Base-by-base conservation (phyloP, 352 stramenopile genomes). In the Phytophthora litchii region DNA sequence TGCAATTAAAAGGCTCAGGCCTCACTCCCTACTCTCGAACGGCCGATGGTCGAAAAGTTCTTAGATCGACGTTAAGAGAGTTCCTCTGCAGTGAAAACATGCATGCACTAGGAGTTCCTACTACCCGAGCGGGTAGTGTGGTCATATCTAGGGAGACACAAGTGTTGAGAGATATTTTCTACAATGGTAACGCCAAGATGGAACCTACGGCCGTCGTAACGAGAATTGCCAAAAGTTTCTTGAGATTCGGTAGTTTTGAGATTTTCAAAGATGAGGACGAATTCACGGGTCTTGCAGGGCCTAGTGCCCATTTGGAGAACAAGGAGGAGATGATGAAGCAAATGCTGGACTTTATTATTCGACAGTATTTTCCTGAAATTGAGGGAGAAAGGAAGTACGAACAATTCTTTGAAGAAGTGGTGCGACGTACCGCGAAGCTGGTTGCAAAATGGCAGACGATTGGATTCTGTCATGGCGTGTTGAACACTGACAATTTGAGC, bases 51-150 rank as follows among this genome's bases (percentile, higher is more conserved):
- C 77, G 97, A 19, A 97, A 97, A 60, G 95, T 95, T 20, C 56
- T 91, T 36, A 76, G 97, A 37, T 98, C 93, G 2, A 98, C 91
- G 25, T 85, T 99, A 55, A 83, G 97, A 40, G 97, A 99, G 83
- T 99, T 99, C 62, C 70, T 99, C 3, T 96, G 91, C 9, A 97
- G 83, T 54, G 96, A 99, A 73, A 88, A 97, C 36, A 98, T 99
- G 95, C 86, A 98, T 62, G 83, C 86, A 20, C 77, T 99, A 0
- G 86, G 90, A 1, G 85, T 99, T 4, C 86, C 88, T 0, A 99
- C 97, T 0, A 99, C 97, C 6, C 83, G 96, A 19, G 95, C 96
- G 1, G 86, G 79, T 4, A 90, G 80, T 54, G 78, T 95, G 10
- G 80, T 89, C 13, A 54, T 91, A 25, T 95, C 86, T 4, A 73